These are phyloP conservation scores for Microcera coccophila DNA, from an alignment of 2,329 filamentous ascomycete genomes.

Conservation along the genomic window DNA sequence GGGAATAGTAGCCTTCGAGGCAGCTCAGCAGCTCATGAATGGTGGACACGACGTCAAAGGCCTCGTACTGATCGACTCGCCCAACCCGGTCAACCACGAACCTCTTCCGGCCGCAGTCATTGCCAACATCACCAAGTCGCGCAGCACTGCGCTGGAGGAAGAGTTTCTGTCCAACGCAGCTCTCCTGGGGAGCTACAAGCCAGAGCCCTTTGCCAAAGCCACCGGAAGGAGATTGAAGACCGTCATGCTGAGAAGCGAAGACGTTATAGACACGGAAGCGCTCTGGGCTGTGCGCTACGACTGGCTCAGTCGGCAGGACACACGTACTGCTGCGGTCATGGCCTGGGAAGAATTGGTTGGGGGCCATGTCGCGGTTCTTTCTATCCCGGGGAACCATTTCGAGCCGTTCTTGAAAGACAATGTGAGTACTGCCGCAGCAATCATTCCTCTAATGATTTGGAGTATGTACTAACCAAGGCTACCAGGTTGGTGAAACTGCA, in stretches of 20 bases:
- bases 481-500: too few species aligned
- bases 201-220: neutral
- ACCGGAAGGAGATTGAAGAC: neutral
- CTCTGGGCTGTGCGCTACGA: neutral
- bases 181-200: neutral
- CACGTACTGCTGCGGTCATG: too few species aligned
- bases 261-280: neutral
- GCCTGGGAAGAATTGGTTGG: too few species aligned
- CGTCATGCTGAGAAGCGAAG: neutral
- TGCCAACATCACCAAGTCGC: neutral
- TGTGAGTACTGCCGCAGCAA: too few species aligned
- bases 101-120: neutral
- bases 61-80: neutral
- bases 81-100: neutral
- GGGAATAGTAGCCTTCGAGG: neutral
- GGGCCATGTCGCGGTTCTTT: too few species aligned
- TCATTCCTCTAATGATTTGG: too few species aligned
- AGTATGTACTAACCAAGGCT: too few species aligned
- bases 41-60: neutral
- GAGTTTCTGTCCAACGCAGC: neutral
- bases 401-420: too few species aligned
- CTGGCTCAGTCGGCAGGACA: neutral
- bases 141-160: neutral
- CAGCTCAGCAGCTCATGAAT: neutral
- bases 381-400: too few species aligned